Conservation (phyloP, 805 yeast species). For the Wickerhamomyces ciferrii region DNA sequence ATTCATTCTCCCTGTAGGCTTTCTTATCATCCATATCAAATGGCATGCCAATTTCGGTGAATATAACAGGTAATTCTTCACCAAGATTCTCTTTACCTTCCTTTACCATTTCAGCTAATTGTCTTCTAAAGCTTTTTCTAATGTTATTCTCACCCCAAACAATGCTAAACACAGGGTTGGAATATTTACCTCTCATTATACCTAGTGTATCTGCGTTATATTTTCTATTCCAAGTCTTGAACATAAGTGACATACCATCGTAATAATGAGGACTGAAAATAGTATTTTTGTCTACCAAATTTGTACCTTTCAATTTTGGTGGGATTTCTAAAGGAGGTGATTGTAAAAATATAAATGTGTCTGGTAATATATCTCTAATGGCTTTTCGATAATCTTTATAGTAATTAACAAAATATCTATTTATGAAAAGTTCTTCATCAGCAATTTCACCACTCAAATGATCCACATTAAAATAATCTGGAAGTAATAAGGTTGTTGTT, state of each 20-base stretch:
- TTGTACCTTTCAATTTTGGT: conserved; percentile 48
- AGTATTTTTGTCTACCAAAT: conserved; percentile 55
- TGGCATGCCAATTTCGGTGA: conserved; percentile 98
- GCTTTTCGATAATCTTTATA: conserved; percentile 44
- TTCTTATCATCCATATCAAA: conserved; percentile 85
- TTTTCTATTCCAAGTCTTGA: conserved; percentile 78
- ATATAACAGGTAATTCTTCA: conserved; percentile 56
- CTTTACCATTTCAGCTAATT: conserved; percentile 55
- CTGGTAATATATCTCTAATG: conserved; percentile 40
- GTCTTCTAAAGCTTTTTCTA: conserved; percentile 63
- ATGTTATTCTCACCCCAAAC: conserved; percentile 82
- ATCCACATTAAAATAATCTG: conserved; percentile 45
- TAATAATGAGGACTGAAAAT: conserved; percentile 87
- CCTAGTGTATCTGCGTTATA: conserved; percentile 90
- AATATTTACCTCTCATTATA: conserved; percentile 71
- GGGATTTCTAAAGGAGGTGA: conserved; percentile 80
- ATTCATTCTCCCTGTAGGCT: conserved; percentile 65
- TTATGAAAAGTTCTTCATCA: conserved; percentile 53
- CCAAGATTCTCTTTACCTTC: conserved; percentile 69
- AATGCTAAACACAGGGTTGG: conserved; percentile 65
- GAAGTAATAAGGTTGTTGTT: conserved; percentile 31
- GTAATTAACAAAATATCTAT: conserved; percentile 58
- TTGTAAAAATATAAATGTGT: conserved; percentile 60
- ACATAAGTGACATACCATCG: conserved; percentile 92
- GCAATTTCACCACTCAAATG: conserved; percentile 34